Percentiles rank a stretch among this genome's conserved stretches.
These are phyloP conservation scores for Zarea fungicola DNA, from an alignment of 2,329 filamentous ascomycete genomes.

Conservation along the genomic window DNA sequence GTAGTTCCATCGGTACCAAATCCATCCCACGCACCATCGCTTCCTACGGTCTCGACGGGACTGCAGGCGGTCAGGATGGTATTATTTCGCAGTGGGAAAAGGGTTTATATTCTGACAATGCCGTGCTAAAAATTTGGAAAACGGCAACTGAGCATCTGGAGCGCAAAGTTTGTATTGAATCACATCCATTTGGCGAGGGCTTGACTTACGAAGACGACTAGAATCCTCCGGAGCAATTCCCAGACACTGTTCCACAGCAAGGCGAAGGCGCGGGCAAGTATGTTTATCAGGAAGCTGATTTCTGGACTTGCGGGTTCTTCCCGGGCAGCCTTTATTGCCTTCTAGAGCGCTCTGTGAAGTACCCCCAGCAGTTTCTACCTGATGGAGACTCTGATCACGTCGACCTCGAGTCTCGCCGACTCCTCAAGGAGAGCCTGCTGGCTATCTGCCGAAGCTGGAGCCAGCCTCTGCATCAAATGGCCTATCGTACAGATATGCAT, in stretches of 20 bases:
- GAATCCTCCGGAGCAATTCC: conserved; percentile 19
- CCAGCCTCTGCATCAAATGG: conserved; percentile 31
- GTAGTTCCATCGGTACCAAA: too few species aligned
- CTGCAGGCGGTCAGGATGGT: too few species aligned
- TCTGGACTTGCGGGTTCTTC: conserved; percentile 42
- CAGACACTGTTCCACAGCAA: conserved; percentile 27
- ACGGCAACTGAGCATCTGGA: conserved; percentile 11
- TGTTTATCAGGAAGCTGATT: conserved; percentile 26
- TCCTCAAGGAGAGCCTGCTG: conserved; percentile 15
- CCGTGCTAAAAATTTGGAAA: conserved; percentile 13
- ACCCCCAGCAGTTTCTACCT: conserved; percentile 19
- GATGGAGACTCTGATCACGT: neutral
- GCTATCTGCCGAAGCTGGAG: conserved; percentile 26
- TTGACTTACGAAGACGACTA: neutral
- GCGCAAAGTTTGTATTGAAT: neutral
- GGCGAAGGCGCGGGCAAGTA: conserved; percentile 24
- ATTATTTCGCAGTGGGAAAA: too few species aligned
- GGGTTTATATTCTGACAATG: neutral
- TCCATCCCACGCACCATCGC: too few species aligned
- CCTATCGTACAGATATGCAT: conserved; percentile 43
- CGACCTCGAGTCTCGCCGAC: neutral
- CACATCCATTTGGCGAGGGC: neutral
- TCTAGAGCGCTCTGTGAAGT: conserved; percentile 28
- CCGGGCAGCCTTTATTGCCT: conserved; percentile 31
- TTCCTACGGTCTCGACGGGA: too few species aligned